Conservation (phyloP, 176 grass and related monocot species). For the Oryza glaberrima region DNA sequence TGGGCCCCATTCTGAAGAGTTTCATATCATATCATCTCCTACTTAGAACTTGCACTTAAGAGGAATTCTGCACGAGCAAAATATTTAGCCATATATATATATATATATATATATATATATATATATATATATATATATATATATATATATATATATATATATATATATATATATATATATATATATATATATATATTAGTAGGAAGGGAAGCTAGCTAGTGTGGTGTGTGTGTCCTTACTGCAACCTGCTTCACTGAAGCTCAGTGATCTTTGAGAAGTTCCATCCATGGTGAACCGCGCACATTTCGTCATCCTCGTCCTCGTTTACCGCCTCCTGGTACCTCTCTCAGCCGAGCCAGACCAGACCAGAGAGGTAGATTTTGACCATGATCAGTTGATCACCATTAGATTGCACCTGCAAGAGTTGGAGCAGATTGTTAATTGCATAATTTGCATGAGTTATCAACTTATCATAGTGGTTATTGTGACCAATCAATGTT, state of each 20-base stretch:
- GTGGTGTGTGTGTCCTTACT: not conserved
- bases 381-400: not conserved
- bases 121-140: not conserved
- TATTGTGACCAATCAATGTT: not conserved
- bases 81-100: not conserved
- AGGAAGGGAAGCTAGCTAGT: not conserved
- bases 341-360: constrained; percentile 45
- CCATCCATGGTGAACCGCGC: constrained; percentile 54
- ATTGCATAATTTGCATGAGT: not conserved
- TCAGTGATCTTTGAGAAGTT: not conserved
- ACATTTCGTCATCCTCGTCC: constrained; percentile 61
- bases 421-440: not conserved
- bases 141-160: not conserved
- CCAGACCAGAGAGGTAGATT: constrained; percentile 56
- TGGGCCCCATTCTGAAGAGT: constrained; percentile 2
- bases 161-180: not conserved
- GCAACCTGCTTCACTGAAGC: not conserved
- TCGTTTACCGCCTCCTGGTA: constrained; percentile 60
- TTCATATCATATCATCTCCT: not conserved
- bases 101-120: not conserved
- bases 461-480: no score
- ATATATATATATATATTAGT: not conserved
- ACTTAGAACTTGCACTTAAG: no score
- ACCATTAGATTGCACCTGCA: not conserved
- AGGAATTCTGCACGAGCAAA: not conserved